Evolutionary conservation across 2,329 filamentous ascomycete genomes (phyloP), one percentile per base, ranked within the genome.

Genomic region (Alternaria gansuensis): DNA sequence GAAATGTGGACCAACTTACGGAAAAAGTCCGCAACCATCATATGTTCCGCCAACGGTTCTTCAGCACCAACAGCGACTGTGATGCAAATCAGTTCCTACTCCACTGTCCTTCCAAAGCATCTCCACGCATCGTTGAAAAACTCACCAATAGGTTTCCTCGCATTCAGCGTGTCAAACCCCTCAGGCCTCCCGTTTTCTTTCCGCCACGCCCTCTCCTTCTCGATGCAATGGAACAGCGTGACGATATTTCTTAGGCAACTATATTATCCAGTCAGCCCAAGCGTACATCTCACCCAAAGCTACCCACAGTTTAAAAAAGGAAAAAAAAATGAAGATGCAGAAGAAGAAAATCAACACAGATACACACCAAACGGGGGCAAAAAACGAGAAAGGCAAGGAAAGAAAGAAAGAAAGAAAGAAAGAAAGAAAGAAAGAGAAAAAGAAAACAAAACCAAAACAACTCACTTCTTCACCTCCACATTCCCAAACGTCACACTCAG

Each of bases 401-500:
- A 33, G 14, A 46, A 46, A 11, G 17, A 34, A 33, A 14, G n/a
- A 13, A 41, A 24, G 23, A 41, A 9, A 11, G 24, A 24, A 28
- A 8, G 2, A 39, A 26, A 33, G n/a, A 34, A 33, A 14, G n/a
- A 13, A 41, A 24, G 23, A 41, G 11, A 11, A 26, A 24, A 28
- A 8, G 2, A 39, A 26, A 33, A 28, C 4, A 2, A 21, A 21
- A 41, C 9, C 33, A n/a, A 33, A 33, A 3, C 14, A 49, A 51
- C 53, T n/a, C 77, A 92, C 90, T 88, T 93, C 63, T 93, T 84
- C 14, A 97, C 87, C 67, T 93, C 88, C 23, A 98, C 91, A 75
- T 99, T 99, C 56, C 95, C 95, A 77, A 95, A 97, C 0, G 93
- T 97, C 60, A 97, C 85, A 1, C 93, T 96, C 56, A 99, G 84